Evolutionary conservation across 805 yeast genomes (phyloP).

Genomic region (Diddensiella santjacobensis): DNA sequence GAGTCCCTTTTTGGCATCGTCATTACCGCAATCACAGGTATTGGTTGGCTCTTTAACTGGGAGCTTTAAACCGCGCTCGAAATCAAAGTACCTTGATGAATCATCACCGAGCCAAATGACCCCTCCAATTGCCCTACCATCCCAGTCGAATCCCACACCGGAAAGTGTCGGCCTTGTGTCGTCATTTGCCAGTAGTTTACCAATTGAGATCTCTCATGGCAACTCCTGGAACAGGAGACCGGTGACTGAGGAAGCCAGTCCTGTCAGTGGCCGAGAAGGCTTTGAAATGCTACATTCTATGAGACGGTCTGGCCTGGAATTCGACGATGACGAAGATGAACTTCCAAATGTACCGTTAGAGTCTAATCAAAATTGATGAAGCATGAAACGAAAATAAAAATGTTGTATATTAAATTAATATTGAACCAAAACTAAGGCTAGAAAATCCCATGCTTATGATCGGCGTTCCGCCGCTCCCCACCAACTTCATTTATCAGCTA

Average conservation of each 20-base stretch:
- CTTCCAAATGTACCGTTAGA: not conserved
- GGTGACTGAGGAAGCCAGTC: not conserved
- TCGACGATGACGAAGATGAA: conserved; percentile 7
- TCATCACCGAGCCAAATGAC: conserved; percentile 1
- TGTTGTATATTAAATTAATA: too few species aligned
- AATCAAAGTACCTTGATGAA: conserved; percentile 11
- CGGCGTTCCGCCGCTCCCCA: too few species aligned
- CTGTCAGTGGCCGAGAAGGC: not conserved
- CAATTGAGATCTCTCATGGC: conserved; percentile 17
- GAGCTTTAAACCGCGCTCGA: conserved; percentile 9
- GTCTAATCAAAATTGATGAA: not conserved
- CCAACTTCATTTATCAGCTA: too few species aligned
- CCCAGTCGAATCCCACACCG: not conserved
- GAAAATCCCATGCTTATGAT: too few species aligned
- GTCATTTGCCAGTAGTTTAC: conserved; percentile 18
- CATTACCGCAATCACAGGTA: conserved; percentile 6
- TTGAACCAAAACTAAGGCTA: too few species aligned
- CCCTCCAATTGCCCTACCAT: not conserved
- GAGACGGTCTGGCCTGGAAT: conserved; percentile 3
- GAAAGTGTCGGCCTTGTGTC: conserved; percentile 3
- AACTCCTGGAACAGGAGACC: not conserved
- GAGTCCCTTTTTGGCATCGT: conserved; percentile 11
- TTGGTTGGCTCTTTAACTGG: conserved; percentile 1
- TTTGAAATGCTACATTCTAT: conserved; percentile 2
- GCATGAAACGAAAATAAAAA: not conserved